phyloP scores from a whole-genome alignment of 108 stramenopile genomes.

The Skeletonema marinoi region DNA sequence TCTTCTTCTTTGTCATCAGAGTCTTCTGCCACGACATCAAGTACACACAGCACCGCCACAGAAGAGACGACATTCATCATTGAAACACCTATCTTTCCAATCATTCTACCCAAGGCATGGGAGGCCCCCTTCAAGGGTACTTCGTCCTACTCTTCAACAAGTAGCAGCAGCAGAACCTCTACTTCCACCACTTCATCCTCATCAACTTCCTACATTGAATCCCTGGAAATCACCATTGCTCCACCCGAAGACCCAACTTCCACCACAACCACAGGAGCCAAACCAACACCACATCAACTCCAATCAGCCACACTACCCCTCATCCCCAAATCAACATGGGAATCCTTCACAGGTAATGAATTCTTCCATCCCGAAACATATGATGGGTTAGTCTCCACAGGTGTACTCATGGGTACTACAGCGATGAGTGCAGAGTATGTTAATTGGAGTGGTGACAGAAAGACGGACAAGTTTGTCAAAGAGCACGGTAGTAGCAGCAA shows the following conservation, averaged over 20 bases:
- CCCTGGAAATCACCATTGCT: slow-evolving; percentile 35
- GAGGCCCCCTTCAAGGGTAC: slow-evolving; percentile 13
- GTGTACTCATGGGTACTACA: slow-evolving; percentile 45
- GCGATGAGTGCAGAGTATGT: slow-evolving; percentile 40
- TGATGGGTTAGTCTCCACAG: slow-evolving; percentile 56
- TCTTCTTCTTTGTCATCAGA: not conserved
- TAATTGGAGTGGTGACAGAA: slow-evolving; percentile 63
- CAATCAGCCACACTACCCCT: slow-evolving; percentile 52
- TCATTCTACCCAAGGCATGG: slow-evolving; percentile 42
- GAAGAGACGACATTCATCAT: slow-evolving; percentile 14
- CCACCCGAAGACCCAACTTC: not conserved
- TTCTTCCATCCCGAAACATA: slow-evolving; percentile 57
- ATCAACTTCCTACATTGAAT: not conserved
- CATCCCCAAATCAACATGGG: slow-evolving; percentile 59
- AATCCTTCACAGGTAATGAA: slow-evolving; percentile 64
- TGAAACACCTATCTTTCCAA: slow-evolving; percentile 47
- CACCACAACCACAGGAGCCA: not conserved
- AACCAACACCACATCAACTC: slow-evolving; percentile 25
- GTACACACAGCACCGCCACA: not conserved
- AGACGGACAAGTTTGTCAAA: slow-evolving; percentile 40
- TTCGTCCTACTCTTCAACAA: not conserved
- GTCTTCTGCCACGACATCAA: not conserved
- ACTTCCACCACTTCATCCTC: not conserved
- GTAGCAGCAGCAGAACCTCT: not conserved
- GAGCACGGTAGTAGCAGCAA: slow-evolving; percentile 22